Evolutionary conservation across 2,329 filamentous ascomycete genomes (phyloP).

Genomic region (Teratosphaeria pseudoeucalypti): DNA sequence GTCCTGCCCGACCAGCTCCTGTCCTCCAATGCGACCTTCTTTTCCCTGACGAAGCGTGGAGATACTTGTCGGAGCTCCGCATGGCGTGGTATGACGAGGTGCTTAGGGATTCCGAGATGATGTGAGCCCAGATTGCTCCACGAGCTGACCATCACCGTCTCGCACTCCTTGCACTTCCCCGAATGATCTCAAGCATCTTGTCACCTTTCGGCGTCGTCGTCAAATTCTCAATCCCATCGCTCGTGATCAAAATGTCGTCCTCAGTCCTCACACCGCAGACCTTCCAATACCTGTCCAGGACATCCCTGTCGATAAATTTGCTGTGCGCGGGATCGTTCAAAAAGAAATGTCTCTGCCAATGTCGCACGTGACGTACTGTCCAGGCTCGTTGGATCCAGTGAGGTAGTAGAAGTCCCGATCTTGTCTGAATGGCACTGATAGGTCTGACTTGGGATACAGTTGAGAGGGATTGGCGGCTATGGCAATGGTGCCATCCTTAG

Average conservation of each 20-base stretch:
- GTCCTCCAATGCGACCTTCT: no score
- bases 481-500: conserved; percentile 63
- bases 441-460: conserved; percentile 59
- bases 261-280: conserved; percentile 89
- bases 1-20: no score
- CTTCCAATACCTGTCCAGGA: conserved; percentile 58
- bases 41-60: no score
- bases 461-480: conserved; percentile 50
- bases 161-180: conserved; percentile 1
- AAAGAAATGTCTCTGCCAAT: conserved; percentile 54
- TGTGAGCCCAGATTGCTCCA: no score
- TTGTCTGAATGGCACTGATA: conserved; percentile 68
- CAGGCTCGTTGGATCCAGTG: conserved; percentile 71
- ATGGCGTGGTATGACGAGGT: no score
- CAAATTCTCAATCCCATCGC: conserved; percentile 70
- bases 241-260: conserved; percentile 71
- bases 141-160: no score
- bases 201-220: conserved; percentile 58
- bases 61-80: no score
- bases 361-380: conserved; percentile 74
- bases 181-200: conserved; percentile 21
- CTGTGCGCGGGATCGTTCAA: conserved; percentile 49
- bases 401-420: conserved; percentile 85
- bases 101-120: no score
- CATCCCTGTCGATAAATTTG: conserved; percentile 53